These are phyloP conservation scores for Fibroporia radiculosa DNA, from an alignment of 768 basidiomycete species.

Conservation along the genomic window DNA sequence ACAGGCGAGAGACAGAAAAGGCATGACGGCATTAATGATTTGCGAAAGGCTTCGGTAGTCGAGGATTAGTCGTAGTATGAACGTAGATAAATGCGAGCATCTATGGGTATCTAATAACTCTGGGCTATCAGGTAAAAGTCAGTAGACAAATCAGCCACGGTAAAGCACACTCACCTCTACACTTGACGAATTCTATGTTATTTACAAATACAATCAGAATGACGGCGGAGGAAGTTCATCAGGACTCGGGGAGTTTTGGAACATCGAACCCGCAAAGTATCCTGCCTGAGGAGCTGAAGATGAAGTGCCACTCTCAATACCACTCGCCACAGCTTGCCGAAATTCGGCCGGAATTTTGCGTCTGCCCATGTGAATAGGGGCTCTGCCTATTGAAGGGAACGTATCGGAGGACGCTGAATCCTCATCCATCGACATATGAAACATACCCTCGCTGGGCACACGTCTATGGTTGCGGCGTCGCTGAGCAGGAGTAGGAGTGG, in stretches of 20 bases:
- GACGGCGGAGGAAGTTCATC: slow-evolving; percentile 70
- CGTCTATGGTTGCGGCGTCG: slow-evolving; percentile 41
- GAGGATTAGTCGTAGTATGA: slow-evolving; percentile 21
- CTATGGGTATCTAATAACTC: slow-evolving; percentile 32
- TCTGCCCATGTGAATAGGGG: slow-evolving; percentile 15
- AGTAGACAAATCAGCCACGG: slow-evolving; percentile 3
- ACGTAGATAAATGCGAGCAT: slow-evolving; percentile 26
- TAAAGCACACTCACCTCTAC: slow-evolving; percentile 32
- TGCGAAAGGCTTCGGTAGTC: slow-evolving; percentile 22
- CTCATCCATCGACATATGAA: slow-evolving; percentile 69
- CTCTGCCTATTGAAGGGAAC: slow-evolving; percentile 21
- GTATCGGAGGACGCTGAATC: slow-evolving; percentile 40
- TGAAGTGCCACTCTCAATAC: slow-evolving; percentile 6
- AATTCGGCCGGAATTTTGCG: slow-evolving; percentile 1
- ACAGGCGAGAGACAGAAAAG: slow-evolving; percentile 15
- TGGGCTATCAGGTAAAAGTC: slow-evolving; percentile 21
- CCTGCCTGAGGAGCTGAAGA: slow-evolving; percentile 25
- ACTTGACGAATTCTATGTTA: slow-evolving; percentile 23
- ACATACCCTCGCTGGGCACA: slow-evolving; percentile 68
- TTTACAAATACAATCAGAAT: slow-evolving; percentile 34
- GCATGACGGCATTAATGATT: slow-evolving; percentile 20
- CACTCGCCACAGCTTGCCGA: not conserved
- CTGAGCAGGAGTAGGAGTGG: slow-evolving; percentile 32
- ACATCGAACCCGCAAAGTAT: slow-evolving; percentile 73
- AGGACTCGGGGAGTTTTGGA: slow-evolving; percentile 83